Evolutionary conservation across 2,329 filamentous ascomycete genomes (phyloP).

Genomic region (Pyrenophora tritici-repentis): DNA sequence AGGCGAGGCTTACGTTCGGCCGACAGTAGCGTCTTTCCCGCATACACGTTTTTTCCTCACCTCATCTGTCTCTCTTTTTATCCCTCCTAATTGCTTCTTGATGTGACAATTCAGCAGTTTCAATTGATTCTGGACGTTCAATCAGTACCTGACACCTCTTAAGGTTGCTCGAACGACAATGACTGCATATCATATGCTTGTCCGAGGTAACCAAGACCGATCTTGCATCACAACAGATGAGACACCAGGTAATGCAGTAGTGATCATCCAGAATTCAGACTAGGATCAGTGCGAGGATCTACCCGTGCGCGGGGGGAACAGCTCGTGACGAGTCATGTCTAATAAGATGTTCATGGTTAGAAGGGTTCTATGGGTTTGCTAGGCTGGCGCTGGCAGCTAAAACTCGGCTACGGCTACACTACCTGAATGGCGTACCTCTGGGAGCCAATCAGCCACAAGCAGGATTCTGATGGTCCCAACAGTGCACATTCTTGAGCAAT

Average conservation of each 20-base stretch:
- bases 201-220: neutral
- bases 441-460: constrained; percentile 9
- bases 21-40: constrained; percentile 8
- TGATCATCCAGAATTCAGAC: neutral
- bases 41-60: neutral
- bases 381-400: constrained; percentile 1
- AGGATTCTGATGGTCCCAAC: constrained; percentile 6
- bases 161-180: neutral
- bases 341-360: neutral
- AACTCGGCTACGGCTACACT: constrained; percentile 7
- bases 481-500: constrained; percentile 23
- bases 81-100: too few species aligned
- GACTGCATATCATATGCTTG: too few species aligned
- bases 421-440: constrained; percentile 9
- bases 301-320: neutral
- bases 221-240: neutral
- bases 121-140: neutral
- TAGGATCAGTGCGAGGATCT: neutral
- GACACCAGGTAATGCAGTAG: neutral
- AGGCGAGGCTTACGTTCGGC: neutral
- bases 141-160: neutral
- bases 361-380: neutral
- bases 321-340: neutral
- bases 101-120: too few species aligned
- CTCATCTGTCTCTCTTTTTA: neutral